Evolutionary conservation across 2,329 filamentous ascomycete species (phyloP).

Genomic region (Alternaria ventricosa): DNA sequence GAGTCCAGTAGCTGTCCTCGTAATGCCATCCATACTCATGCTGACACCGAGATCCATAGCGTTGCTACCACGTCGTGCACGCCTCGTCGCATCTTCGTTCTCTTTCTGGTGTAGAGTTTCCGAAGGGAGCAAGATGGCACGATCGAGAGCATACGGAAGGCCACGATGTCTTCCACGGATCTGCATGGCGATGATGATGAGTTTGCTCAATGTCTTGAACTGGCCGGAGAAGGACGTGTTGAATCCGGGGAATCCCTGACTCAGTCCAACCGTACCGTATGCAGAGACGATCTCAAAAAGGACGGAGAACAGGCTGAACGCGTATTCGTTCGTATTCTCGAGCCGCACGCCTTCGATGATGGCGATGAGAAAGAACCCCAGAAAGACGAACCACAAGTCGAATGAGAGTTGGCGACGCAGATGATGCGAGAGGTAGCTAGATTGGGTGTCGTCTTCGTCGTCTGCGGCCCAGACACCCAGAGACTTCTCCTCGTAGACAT

Average conservation of each 20-base stretch:
- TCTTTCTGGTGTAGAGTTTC: slow-evolving; percentile 69
- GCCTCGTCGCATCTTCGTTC: slow-evolving; percentile 57
- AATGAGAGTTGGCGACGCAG: slow-evolving; percentile 93
- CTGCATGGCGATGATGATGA: slow-evolving; percentile 72
- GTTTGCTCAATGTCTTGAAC: slow-evolving; percentile 73
- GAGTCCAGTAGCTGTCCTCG: slow-evolving; percentile 27
- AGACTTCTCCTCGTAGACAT: slow-evolving; percentile 93
- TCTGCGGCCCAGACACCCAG: slow-evolving; percentile 73
- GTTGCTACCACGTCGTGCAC: slow-evolving; percentile 40
- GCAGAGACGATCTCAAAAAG: slow-evolving; percentile 53
- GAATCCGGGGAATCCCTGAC: slow-evolving; percentile 76
- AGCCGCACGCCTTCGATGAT: slow-evolving; percentile 83
- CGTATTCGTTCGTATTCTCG: slow-evolving; percentile 63
- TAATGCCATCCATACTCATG: slow-evolving; percentile 17
- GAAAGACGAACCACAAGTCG: slow-evolving; percentile 95
- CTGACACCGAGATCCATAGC: slow-evolving; percentile 18
- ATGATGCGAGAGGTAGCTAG: slow-evolving; percentile 90
- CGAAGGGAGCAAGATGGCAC: slow-evolving; percentile 71
- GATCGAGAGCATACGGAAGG: slow-evolving; percentile 70
- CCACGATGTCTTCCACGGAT: slow-evolving; percentile 70
- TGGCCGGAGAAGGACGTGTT: slow-evolving; percentile 84
- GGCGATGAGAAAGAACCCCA: slow-evolving; percentile 90
- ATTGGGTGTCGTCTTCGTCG: slow-evolving; percentile 60
- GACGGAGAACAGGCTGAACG: slow-evolving; percentile 58
- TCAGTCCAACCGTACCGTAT: slow-evolving; percentile 86